Evolutionary conservation across 306 rosid genomes (phyloP).

Genomic region (Rubus idaeus): DNA sequence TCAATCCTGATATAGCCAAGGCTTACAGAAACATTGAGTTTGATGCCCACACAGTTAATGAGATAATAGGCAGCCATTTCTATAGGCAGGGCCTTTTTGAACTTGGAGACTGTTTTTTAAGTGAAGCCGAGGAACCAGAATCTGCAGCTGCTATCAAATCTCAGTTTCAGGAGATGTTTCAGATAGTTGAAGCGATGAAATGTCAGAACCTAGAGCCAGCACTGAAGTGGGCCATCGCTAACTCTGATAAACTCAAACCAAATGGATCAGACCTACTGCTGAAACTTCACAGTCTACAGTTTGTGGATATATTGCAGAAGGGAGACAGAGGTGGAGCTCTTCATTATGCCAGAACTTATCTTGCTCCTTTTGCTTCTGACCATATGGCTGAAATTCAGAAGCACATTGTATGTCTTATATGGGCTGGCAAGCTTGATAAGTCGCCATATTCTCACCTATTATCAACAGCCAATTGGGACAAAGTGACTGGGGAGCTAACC

Average conservation of each 20-base stretch:
- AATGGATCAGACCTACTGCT: constrained; percentile 69
- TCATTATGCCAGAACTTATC: constrained; percentile 60
- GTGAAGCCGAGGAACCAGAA: constrained; percentile 62
- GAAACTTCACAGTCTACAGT: constrained; percentile 77
- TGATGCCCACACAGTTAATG: constrained; percentile 61
- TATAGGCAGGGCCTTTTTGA: constrained; percentile 80
- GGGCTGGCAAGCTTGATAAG: constrained; percentile 76
- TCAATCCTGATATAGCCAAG: constrained; percentile 86
- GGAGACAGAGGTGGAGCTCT: constrained; percentile 68
- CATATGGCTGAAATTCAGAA: constrained; percentile 71
- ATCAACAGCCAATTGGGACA: constrained; percentile 68
- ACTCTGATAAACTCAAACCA: constrained; percentile 58
- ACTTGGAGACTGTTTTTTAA: constrained; percentile 67
- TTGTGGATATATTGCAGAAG: constrained; percentile 55
- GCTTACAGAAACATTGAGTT: constrained; percentile 74
- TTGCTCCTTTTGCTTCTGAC: constrained; percentile 55
- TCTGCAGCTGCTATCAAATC: constrained; percentile 57
- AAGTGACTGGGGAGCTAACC: constrained; percentile 63
- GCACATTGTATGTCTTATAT: constrained; percentile 74
- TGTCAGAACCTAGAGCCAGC: constrained; percentile 71
- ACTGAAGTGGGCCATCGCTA: constrained; percentile 68
- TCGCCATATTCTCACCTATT: constrained; percentile 66
- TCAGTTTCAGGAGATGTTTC: constrained; percentile 75
- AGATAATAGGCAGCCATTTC: constrained; percentile 77
- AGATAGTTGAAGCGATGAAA: constrained; percentile 73